phyloP scores from a whole-genome alignment of 1,284 basidiomycete species.

The Polyporus tsugae region DNA sequence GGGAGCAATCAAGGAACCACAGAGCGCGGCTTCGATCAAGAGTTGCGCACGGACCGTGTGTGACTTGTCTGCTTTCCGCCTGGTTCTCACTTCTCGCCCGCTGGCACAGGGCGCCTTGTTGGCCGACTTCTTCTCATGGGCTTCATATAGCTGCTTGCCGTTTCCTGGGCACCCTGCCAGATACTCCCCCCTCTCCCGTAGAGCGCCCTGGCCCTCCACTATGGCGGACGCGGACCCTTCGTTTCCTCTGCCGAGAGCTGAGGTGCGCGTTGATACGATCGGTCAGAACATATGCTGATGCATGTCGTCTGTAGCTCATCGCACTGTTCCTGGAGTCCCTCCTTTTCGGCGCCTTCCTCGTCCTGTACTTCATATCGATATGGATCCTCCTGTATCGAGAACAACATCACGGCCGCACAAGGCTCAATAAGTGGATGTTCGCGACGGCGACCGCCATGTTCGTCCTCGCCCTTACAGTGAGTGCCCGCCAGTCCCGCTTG shows the following conservation, averaged over 20 bases:
- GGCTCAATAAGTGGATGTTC: conserved; percentile 21
- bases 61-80: not conserved
- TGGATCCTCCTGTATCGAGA: conserved; percentile 27
- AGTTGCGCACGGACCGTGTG: conserved; percentile 8
- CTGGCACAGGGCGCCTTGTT: not conserved
- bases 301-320: conserved; percentile 14
- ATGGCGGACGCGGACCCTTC: conserved; percentile 13
- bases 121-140: conserved; percentile 9
- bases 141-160: conserved; percentile 9
- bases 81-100: conserved; percentile 3
- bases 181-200: conserved; percentile 5
- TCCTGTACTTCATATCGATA: conserved; percentile 28
- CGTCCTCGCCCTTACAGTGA: conserved; percentile 22
- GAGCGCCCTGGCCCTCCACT: conserved; percentile 5
- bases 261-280: conserved; percentile 3
- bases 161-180: conserved; percentile 4
- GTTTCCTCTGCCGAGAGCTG: conserved; percentile 19
- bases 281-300: not conserved
- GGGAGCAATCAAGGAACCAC: conserved; percentile 8
- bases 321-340: conserved; percentile 23
- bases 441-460: conserved; percentile 26
- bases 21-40: conserved; percentile 12
- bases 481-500: conserved; percentile 3
- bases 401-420: conserved; percentile 10
- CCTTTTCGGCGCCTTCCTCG: conserved; percentile 24